Base-by-base conservation (phyloP, 306 rosid species). In the Glycyrrhiza uralensis region DNA sequence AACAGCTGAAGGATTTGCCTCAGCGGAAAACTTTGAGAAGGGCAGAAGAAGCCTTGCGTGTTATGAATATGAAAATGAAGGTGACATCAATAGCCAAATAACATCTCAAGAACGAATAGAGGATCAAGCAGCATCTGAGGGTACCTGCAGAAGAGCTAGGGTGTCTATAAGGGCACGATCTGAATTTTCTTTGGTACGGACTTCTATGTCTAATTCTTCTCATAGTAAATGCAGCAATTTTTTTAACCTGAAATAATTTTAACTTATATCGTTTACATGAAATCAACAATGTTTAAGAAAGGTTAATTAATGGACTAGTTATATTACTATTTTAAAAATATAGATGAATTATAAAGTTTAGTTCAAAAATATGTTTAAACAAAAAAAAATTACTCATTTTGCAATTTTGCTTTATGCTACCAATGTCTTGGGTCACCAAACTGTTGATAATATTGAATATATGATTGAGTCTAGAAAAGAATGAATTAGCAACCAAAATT, bases 141-240 rank as follows among this genome's bases (percentile, higher is more conserved):
- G 20, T 63, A 10, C 71, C 5, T 69, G 61, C 70, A 75, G 59
- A 71, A 81, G 80, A 58, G 84, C 85, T 36, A 85, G 81, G 44
- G 84, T 84, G 12, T 81, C 88, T 77, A 75, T 85, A 29, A 66
- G 86, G 69, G 81, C 85, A 36, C 51, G 77, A 66, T 78, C 80
- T 20, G 79, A 81, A 71, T 54, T 79, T 68, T 64, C 82, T n/a
- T 3, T 84, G 80, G 86, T 84, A 79, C 2, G 75, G 2, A 42
- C 7, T n/a, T n/a, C n/a, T n/a, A n/a, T n/a, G n/a, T n/a, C 13
- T 39, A 39, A 39, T 39, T 23, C 18, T 52, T 23, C 18, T 52
- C 18, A 24, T 4, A 11, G 17, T 12, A 51, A 51, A 51, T 50
- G 14, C 0, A 5, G 36, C 2, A 32, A 32, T 32, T 32, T 32